Conservation (phyloP, 2,329 filamentous ascomycete genomes). For the Nemania sp. region DNA sequence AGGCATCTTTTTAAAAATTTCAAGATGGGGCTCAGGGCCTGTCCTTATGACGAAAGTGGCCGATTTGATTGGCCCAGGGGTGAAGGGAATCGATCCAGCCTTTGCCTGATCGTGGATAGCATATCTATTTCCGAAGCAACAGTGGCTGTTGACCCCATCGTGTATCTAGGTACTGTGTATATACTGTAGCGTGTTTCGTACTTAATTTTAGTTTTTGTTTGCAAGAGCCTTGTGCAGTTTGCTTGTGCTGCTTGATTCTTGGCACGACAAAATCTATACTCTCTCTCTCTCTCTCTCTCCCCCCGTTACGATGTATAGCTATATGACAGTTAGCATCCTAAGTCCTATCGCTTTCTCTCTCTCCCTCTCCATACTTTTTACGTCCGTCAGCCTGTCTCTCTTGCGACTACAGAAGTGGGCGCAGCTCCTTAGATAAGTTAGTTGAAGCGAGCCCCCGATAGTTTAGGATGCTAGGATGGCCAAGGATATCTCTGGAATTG, state of each 20-base stretch:
- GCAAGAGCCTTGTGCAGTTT: background rate
- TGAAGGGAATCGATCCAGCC: slow-evolving; percentile 23
- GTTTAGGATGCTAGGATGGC: background rate
- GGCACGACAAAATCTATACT: too few species aligned
- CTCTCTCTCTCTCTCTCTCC: too few species aligned
- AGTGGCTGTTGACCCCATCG: background rate
- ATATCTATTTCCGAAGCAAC: slow-evolving; percentile 12
- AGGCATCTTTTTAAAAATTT: slow-evolving; percentile 2
- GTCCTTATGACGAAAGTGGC: slow-evolving; percentile 18
- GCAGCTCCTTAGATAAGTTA: too few species aligned
- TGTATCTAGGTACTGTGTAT: background rate
- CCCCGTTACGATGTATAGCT: too few species aligned
- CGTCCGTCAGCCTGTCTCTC: too few species aligned
- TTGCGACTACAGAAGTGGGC: too few species aligned
- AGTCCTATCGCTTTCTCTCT: too few species aligned
- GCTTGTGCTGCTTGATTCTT: background rate
- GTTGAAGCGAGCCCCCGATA: too few species aligned
- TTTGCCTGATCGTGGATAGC: slow-evolving; percentile 23
- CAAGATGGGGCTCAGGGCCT: slow-evolving; percentile 13
- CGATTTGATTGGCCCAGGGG: slow-evolving; percentile 20
- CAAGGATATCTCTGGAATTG: background rate
- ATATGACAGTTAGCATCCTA: too few species aligned
- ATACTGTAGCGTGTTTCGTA: background rate
- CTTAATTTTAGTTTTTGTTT: slow-evolving; percentile 15
- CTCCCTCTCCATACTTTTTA: too few species aligned